Evolutionary conservation across 2,329 filamentous ascomycete species (phyloP).

Genomic region (Diaporthe vexans): DNA sequence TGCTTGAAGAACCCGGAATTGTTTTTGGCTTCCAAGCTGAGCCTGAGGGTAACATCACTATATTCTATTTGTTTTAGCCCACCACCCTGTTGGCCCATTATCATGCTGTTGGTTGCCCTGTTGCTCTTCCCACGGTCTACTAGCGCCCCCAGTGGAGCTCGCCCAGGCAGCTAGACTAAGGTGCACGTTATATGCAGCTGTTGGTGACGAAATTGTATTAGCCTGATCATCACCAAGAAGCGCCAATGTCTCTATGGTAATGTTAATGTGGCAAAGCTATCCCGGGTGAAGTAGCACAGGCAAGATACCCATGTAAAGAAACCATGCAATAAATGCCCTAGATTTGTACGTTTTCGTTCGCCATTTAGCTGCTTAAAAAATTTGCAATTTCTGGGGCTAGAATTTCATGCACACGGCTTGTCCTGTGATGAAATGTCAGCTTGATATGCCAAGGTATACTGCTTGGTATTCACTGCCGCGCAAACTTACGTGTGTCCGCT

Average conservation of each 20-base stretch:
- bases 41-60: too few species aligned
- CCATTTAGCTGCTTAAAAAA: background rate
- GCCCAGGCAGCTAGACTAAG: background rate
- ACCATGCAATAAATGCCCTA: background rate
- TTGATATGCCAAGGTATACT: background rate
- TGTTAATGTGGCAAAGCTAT: background rate
- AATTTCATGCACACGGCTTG: slow-evolving; percentile 18
- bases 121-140: background rate
- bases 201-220: background rate
- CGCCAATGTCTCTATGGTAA: too few species aligned
- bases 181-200: background rate
- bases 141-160: background rate
- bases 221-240: background rate
- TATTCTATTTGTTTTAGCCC: too few species aligned
- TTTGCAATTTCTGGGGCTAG: slow-evolving; percentile 17
- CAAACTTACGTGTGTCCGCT: slow-evolving; percentile 46
- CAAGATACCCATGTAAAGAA: too few species aligned
- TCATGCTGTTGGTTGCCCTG: too few species aligned
- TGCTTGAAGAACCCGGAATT: too few species aligned
- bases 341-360: background rate
- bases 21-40: too few species aligned
- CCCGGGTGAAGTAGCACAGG: background rate
- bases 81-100: too few species aligned
- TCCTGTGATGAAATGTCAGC: background rate
- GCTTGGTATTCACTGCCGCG: fast-evolving